A percentile compares a stretch with the other conserved stretches of the same genome.
Conservation (phyloP, 2,329 filamentous ascomycete genomes). For the Metarhizium robertsii region DNA sequence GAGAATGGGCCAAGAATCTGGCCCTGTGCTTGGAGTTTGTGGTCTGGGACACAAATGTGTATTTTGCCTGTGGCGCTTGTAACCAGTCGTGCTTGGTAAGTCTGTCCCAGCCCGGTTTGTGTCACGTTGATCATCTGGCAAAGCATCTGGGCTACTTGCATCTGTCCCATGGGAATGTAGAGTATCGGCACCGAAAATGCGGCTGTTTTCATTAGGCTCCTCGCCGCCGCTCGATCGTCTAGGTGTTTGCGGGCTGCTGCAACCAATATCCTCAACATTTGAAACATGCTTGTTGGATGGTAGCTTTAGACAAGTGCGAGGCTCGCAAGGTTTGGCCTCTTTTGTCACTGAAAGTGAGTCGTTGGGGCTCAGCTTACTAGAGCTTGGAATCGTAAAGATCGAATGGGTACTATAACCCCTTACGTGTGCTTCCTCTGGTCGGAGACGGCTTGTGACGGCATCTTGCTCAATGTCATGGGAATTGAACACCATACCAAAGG, state of each 20-base stretch:
- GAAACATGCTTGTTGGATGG: background rate
- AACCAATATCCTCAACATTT: background rate
- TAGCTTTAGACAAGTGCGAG: background rate
- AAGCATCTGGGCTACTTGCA: background rate
- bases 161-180: background rate
- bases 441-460: background rate
- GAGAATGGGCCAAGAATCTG: slow-evolving; percentile 10
- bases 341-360: background rate
- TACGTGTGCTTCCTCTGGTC: background rate
- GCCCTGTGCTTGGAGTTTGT: background rate
- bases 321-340: background rate
- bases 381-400: background rate
- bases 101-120: background rate
- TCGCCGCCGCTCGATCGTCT: background rate
- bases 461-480: background rate
- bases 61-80: slow-evolving; percentile 7
- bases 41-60: slow-evolving; percentile 7
- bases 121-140: background rate
- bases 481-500: background rate
- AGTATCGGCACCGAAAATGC: background rate
- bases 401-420: background rate
- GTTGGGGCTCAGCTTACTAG: background rate
- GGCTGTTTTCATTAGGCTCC: background rate
- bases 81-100: slow-evolving; percentile 8
- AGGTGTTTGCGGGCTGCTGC: background rate